Percentiles rank a stretch among this genome's conserved stretches.
phyloP scores from a whole-genome alignment of 495 filamentous ascomycete genomes.

The Podospora anserina region DNA sequence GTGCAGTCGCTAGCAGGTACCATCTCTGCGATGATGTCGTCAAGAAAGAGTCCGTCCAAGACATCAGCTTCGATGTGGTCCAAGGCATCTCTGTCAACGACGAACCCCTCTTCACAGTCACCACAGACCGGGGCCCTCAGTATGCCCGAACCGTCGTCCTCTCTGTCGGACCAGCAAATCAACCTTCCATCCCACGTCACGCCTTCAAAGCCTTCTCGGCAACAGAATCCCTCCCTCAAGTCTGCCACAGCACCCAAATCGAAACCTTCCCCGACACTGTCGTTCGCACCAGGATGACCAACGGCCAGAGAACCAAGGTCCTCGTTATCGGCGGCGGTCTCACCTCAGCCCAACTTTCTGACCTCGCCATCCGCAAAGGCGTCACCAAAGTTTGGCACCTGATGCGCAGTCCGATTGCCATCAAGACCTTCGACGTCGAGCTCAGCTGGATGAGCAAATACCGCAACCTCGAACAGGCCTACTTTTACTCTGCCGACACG shows the following conservation, averaged over 20 bases:
- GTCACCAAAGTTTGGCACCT: neutral
- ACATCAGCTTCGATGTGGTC: neutral
- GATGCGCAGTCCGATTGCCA: neutral
- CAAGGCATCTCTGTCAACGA: neutral
- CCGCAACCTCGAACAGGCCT: neutral
- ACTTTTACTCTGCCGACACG: neutral
- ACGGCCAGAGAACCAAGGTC: neutral
- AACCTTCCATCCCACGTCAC: neutral
- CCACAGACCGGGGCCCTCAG: neutral
- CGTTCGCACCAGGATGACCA: neutral
- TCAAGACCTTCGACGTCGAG: neutral
- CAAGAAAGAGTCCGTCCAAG: neutral
- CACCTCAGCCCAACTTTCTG: neutral
- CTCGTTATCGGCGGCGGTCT: neutral
- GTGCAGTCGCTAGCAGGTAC: neutral
- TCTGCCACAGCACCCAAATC: neutral
- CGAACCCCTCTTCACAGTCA: neutral
- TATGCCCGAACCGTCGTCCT: neutral
- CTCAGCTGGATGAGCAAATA: neutral
- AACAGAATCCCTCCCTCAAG: neutral
- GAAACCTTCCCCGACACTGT: neutral
- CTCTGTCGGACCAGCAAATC: neutral
- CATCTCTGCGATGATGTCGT: neutral
- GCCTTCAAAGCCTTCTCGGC: neutral
- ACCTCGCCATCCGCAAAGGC: neutral